Evolutionary conservation across 1,284 basidiomycete species (phyloP).

Genomic region (Rhizoctonia solani): DNA sequence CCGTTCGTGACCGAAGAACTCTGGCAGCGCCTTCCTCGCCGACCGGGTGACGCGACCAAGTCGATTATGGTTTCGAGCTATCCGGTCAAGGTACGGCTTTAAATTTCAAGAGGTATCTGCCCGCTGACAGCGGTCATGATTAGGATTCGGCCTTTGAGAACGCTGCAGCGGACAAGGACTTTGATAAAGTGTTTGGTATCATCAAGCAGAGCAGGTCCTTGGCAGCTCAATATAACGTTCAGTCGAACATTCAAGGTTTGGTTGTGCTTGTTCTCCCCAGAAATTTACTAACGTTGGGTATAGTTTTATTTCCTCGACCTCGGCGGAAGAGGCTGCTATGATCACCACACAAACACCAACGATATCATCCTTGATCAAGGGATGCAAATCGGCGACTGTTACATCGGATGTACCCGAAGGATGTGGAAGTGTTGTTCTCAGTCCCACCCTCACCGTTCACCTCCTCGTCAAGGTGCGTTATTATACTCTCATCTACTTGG

Average conservation of each 20-base stretch:
- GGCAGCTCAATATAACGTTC: slow-evolving; percentile 89
- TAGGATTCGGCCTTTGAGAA: slow-evolving; percentile 71
- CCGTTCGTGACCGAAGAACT: slow-evolving; percentile 98
- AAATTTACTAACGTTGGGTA: neutral
- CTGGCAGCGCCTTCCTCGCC: slow-evolving; percentile 92
- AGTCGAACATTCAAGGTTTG: slow-evolving; percentile 83
- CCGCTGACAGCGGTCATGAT: slow-evolving; percentile 39
- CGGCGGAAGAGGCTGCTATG: slow-evolving; percentile 63
- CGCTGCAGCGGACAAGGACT: slow-evolving; percentile 76
- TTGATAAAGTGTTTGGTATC: slow-evolving; percentile 84
- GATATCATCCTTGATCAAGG: slow-evolving; percentile 85
- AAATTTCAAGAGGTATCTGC: too few species aligned
- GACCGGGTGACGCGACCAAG: slow-evolving; percentile 78
- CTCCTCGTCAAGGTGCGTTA: slow-evolving; percentile 77
- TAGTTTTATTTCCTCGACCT: slow-evolving; percentile 83
- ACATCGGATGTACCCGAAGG: slow-evolving; percentile 72
- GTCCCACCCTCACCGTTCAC: slow-evolving; percentile 73
- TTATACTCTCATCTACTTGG: neutral
- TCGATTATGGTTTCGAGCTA: slow-evolving; percentile 90
- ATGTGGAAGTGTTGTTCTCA: slow-evolving; percentile 84
- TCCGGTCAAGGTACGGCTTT: slow-evolving; percentile 70
- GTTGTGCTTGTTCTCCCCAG: slow-evolving; percentile 21
- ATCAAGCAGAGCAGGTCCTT: slow-evolving; percentile 84
- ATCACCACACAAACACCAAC: slow-evolving; percentile 76
- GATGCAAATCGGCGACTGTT: slow-evolving; percentile 74